Evolutionary conservation across 352 stramenopile genomes (phyloP).

Genomic region (Phytopythium cucurbitacearum): DNA sequence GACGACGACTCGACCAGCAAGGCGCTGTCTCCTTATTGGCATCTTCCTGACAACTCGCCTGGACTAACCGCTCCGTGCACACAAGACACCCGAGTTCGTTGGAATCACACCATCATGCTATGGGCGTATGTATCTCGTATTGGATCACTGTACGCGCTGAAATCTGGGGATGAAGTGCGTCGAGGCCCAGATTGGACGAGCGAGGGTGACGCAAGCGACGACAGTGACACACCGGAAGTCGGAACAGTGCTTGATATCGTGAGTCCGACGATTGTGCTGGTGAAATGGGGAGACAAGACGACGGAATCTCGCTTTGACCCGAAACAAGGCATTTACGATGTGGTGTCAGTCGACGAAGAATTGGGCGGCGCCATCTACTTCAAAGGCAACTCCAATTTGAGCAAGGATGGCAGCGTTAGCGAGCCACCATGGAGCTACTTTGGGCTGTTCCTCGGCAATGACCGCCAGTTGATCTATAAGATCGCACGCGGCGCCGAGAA

Average conservation of each 20-base stretch:
- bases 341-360: constrained; percentile 48
- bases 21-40: constrained; percentile 8
- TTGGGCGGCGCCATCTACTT: constrained; percentile 62
- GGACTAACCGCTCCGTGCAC: constrained; percentile 34
- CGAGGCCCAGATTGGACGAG: constrained; percentile 47
- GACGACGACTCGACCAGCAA: neutral
- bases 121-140: constrained; percentile 58
- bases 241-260: constrained; percentile 50
- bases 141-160: constrained; percentile 45
- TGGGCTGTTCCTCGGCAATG: constrained; percentile 60
- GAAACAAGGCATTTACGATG: constrained; percentile 39
- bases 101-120: constrained; percentile 78
- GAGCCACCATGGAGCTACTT: constrained; percentile 68
- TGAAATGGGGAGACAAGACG: constrained; percentile 27
- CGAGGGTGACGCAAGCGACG: constrained; percentile 8
- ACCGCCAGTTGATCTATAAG: constrained; percentile 59
- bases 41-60: constrained; percentile 32
- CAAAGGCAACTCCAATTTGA: constrained; percentile 63
- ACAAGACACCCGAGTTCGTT: constrained; percentile 29
- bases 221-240: constrained; percentile 8
- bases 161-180: constrained; percentile 62
- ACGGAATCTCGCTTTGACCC: constrained; percentile 51
- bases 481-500: constrained; percentile 54
- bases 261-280: constrained; percentile 33
- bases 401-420: constrained; percentile 21